These are phyloP conservation scores for Capsicum chinense DNA, from an alignment of 257 asterid genomes.

Conservation along the genomic window DNA sequence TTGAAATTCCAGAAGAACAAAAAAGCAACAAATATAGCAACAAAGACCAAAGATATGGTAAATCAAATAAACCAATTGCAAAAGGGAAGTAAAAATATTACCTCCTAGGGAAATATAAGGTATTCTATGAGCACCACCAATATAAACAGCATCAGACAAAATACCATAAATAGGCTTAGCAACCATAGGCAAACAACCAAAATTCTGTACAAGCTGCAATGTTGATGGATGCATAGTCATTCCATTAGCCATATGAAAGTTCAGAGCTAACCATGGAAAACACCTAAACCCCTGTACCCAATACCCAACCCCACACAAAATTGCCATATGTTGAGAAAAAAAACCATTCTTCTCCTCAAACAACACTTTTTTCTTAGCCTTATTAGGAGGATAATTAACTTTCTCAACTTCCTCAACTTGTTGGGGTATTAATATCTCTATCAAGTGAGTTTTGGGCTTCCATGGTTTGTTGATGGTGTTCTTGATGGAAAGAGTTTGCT, in stretches of 20 bases:
- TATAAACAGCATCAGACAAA: conserved; percentile 80
- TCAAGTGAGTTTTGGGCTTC: conserved; percentile 34
- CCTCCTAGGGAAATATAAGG: conserved; percentile 93
- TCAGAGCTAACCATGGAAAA: conserved; percentile 88
- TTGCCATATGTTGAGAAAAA: conserved; percentile 52
- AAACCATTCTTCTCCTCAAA: conserved; percentile 42
- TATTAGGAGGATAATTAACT: conserved; percentile 21
- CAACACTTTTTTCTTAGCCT: conserved; percentile 33
- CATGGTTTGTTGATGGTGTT: conserved; percentile 38
- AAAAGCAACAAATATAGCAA: conserved; percentile 14
- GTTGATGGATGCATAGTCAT: conserved; percentile 72
- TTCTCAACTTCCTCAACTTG: conserved; percentile 42
- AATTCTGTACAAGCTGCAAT: conserved; percentile 79
- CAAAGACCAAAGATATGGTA: background rate
- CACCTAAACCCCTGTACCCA: conserved; percentile 92
- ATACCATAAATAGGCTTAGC: conserved; percentile 91
- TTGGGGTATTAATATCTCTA: conserved; percentile 40
- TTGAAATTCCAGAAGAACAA: conserved; percentile 12
- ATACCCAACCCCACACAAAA: conserved; percentile 82
- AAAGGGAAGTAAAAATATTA: conserved; percentile 28
- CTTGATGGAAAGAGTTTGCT: conserved; percentile 38
- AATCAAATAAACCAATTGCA: conserved; percentile 9
- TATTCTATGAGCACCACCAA: conserved; percentile 78
- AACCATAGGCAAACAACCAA: conserved; percentile 75
- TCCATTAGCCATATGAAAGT: conserved; percentile 72